Conservation (phyloP, 805 yeast species). For the Metschnikowia rubicola region DNA sequence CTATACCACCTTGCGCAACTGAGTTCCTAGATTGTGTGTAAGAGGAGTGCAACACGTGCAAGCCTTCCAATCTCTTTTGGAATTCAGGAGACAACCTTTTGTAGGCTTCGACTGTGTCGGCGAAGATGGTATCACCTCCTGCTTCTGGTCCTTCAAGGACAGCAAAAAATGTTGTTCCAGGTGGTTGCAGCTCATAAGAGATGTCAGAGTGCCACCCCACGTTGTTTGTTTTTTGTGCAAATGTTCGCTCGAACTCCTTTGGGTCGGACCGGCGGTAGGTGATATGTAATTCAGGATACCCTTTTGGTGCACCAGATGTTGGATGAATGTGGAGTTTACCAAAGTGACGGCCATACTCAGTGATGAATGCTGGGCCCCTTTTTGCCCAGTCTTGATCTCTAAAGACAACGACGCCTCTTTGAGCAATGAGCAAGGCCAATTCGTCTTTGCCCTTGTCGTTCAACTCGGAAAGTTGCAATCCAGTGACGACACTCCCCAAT, state of each 20-base stretch:
- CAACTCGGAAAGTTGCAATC: constrained; percentile 29
- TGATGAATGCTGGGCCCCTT: constrained; percentile 25
- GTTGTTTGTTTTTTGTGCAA: constrained; percentile 26
- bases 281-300: constrained; percentile 32
- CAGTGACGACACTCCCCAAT: constrained; percentile 29
- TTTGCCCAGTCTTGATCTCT: constrained; percentile 30
- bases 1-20: constrained; percentile 29
- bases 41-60: constrained; percentile 35
- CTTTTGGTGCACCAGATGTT: constrained; percentile 36
- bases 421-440: constrained; percentile 30
- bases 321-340: constrained; percentile 47
- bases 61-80: constrained; percentile 29
- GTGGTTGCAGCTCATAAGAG: constrained; percentile 35
- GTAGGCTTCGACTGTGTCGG: constrained; percentile 37
- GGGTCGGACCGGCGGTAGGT: constrained; percentile 31
- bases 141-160: constrained; percentile 36
- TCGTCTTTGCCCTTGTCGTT: constrained; percentile 29
- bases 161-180: constrained; percentile 33
- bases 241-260: constrained; percentile 27
- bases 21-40: constrained; percentile 30
- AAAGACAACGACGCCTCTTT: constrained; percentile 34
- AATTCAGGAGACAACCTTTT: constrained; percentile 35
- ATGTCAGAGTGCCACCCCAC: constrained; percentile 39
- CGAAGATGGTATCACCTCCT: constrained; percentile 39
- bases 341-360: constrained; percentile 32